Base-by-base conservation (phyloP, 805 yeast species). In the Yarrowia phangngaensis region DNA sequence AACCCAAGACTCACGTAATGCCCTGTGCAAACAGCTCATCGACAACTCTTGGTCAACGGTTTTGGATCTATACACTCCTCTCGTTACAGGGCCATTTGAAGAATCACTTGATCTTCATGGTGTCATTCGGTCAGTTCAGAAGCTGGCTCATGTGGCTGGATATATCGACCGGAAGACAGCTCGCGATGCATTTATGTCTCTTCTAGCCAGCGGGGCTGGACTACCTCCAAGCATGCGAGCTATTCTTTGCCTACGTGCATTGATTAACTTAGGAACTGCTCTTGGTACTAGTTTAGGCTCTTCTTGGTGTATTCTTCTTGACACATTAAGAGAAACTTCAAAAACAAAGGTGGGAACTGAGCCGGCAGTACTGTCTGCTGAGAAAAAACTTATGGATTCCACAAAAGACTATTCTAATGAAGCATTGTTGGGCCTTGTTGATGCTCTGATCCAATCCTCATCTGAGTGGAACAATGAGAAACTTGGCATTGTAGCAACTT, bases 61-160 rank as follows among this genome's bases (percentile, higher is more conserved):
- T 1, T 65, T 77, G 16, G 62, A 67, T 3, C 64, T 75, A 20
- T 75, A 73, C 36, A 65, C 73, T 8, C 68, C 71, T 3, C 80
- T 77, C 46, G 60, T 90, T 6, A 79, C 79, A 56, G 76, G 88
- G 0, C 70, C 83, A 4, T 64, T 85, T 58, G 95, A 87, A 57
- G 70, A 73, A 49, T 90, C 84, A 13, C 59, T 79, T 15, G 48
- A 41, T 29, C 89, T 84, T 62, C 83, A 83, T 51, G 65, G 70
- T 8, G 59, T 82, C 3, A 77, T 88, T 2, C 69, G 95, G 29
- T 75, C 94, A 0, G 70, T 85, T 6, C 97, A 90, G 61, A 80
- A 82, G 54, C 70, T 85, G 40, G 78, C 95, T 6, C 95, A 87
- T 60, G 78, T 89, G 0, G 74, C 89, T 0, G 97, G 97, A 0